Conservation (phyloP, 2,329 filamentous ascomycete genomes). For the Apiospora arundinis region DNA sequence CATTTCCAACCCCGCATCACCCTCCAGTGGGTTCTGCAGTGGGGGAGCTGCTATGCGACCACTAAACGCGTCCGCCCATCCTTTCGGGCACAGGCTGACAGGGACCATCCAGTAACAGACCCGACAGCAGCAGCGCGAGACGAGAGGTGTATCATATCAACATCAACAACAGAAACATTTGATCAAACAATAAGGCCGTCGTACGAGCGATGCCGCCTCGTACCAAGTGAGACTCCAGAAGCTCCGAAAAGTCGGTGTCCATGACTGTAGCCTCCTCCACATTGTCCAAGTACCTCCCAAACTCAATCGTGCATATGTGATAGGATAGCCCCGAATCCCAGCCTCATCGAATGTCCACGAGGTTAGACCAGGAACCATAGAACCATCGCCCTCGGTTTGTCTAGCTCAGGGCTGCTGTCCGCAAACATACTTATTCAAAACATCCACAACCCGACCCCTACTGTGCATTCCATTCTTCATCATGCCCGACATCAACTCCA, state of each 20-base stretch:
- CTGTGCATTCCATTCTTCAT: constrained; percentile 23
- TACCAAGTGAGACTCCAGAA: not conserved
- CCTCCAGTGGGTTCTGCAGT: not conserved
- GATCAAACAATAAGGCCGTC: not conserved
- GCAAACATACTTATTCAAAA: not conserved
- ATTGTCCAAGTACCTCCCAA: not conserved
- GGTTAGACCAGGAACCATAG: not conserved
- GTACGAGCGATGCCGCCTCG: not conserved
- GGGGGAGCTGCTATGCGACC: constrained; percentile 8
- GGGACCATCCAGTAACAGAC: not conserved
- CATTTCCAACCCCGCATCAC: not conserved
- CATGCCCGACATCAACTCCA: constrained; percentile 47
- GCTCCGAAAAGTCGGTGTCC: not conserved
- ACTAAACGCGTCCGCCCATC: constrained; percentile 20
- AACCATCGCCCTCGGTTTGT: not conserved
- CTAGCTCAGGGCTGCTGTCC: not conserved
- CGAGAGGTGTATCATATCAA: constrained; percentile 12
- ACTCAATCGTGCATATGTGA: not conserved
- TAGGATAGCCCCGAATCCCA: constrained; percentile 6
- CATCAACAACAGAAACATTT: not conserved
- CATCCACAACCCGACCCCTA: not conserved
- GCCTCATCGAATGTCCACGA: constrained; percentile 14
- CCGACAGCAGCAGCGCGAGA: not conserved
- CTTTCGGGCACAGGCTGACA: not conserved
- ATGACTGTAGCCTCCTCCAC: not conserved